A percentile compares a stretch with the other conserved stretches of the same genome.
These are phyloP conservation scores for Poterioochromonas sp. DNA, from an alignment of 352 stramenopile genomes.

Conservation along the genomic window DNA sequence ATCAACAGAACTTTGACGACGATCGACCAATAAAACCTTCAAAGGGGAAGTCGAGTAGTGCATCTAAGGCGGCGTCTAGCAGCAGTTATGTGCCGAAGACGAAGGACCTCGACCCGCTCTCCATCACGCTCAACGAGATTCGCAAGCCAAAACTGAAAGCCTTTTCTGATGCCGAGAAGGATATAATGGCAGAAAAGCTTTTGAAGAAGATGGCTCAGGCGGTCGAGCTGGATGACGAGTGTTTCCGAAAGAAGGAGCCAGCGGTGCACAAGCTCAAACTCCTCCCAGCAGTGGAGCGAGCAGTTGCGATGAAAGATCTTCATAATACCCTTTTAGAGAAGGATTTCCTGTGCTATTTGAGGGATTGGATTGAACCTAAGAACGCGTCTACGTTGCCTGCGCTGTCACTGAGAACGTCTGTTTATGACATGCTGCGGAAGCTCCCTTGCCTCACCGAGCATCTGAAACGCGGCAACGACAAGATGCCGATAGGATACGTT, in stretches of 20 bases:
- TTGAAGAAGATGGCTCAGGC: conserved; percentile 16
- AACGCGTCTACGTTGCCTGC: conserved; percentile 12
- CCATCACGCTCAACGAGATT: conserved; percentile 7
- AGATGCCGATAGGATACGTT: background rate
- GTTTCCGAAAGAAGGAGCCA: conserved; percentile 4
- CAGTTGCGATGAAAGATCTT: conserved; percentile 16
- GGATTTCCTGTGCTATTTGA: conserved; percentile 14
- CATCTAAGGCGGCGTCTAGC: background rate
- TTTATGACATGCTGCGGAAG: conserved; percentile 26
- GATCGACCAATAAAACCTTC: conserved; percentile 12
- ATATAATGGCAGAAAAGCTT: conserved; percentile 26
- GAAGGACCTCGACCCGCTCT: conserved; percentile 23
- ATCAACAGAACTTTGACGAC: conserved; percentile 25
- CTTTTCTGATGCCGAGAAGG: conserved; percentile 32
- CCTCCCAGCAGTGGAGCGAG: background rate
- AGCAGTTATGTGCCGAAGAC: background rate
- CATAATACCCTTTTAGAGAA: conserved; percentile 21
- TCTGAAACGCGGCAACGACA: conserved; percentile 21
- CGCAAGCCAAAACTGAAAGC: conserved; percentile 20
- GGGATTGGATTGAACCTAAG: conserved; percentile 26
- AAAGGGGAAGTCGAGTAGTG: background rate
- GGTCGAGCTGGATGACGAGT: conserved; percentile 14
- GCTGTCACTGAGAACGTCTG: background rate
- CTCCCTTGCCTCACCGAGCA: conserved; percentile 16
- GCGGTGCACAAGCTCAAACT: conserved; percentile 32